These are phyloP conservation scores for Cryptosporidium ubiquitum DNA, from an alignment of 169 alveolate species.

Conservation along the genomic window DNA sequence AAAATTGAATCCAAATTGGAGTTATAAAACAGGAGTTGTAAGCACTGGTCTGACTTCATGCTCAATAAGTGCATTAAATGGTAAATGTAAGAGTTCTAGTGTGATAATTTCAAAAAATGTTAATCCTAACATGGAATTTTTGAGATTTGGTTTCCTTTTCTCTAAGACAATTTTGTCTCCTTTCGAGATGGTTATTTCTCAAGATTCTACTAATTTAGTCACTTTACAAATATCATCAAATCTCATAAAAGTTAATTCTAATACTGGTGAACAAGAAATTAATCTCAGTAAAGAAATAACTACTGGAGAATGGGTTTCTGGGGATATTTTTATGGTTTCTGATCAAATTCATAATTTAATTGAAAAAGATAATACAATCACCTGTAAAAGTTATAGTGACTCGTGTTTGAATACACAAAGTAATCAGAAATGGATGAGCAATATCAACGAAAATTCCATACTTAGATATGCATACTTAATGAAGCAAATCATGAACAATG, in stretches of 20 bases:
- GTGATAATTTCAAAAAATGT: neutral
- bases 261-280: neutral
- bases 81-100: constrained; percentile 50
- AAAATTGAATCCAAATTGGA: neutral
- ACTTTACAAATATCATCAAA: neutral
- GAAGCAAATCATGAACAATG: constrained; percentile 1
- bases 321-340: constrained; percentile 33
- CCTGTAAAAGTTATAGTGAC: constrained; percentile 15
- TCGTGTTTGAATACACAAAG: constrained; percentile 14
- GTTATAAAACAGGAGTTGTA: neutral
- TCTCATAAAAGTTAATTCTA: neutral
- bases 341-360: neutral
- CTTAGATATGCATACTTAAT: constrained; percentile 43
- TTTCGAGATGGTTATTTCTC: neutral
- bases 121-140: neutral
- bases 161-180: constrained; percentile 24
- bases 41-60: neutral
- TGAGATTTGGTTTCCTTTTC: constrained; percentile 49
- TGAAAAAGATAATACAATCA: neutral
- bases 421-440: constrained; percentile 23
- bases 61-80: neutral
- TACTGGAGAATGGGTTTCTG: constrained; percentile 62
- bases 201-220: constrained; percentile 4
- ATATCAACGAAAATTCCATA: neutral
- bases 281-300: neutral